These are phyloP conservation scores for Suillus discolor DNA, from an alignment of 768 basidiomycete species.

Conservation along the genomic window DNA sequence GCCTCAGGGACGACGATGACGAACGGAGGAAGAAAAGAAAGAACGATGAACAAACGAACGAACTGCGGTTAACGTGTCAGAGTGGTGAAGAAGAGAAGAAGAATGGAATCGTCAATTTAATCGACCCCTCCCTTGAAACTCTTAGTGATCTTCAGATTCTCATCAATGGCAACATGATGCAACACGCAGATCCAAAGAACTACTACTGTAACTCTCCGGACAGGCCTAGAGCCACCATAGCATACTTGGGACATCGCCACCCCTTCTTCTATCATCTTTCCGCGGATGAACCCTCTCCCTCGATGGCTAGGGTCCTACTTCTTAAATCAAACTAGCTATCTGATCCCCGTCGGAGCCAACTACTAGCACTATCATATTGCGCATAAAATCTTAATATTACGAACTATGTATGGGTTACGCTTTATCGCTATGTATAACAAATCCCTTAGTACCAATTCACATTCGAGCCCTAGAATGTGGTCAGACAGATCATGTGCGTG, in stretches of 20 bases:
- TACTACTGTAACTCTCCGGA: not conserved
- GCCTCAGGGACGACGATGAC: not conserved
- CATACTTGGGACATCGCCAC: not conserved
- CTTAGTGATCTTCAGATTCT: not conserved
- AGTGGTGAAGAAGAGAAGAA: not conserved
- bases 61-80: not conserved
- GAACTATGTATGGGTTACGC: conserved; percentile 20
- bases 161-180: conserved; percentile 5
- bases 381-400: conserved; percentile 14
- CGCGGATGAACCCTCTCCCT: conserved; percentile 7
- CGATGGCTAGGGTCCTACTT: conserved; percentile 1
- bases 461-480: conserved; percentile 9
- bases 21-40: not conserved
- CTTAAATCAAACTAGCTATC: not conserved
- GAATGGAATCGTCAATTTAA: not conserved
- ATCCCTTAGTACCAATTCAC: conserved; percentile 19
- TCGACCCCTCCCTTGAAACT: not conserved
- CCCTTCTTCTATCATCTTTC: not conserved
- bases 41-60: not conserved
- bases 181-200: not conserved
- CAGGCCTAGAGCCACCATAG: not conserved
- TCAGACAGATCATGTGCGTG: conserved; percentile 16
- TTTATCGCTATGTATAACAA: conserved; percentile 22
- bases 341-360: not conserved
- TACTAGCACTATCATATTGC: conserved; percentile 14